A percentile compares a stretch with the other conserved stretches of the same genome.
Conservation (phyloP, 345 rosid genomes). For the Hibiscus syriacus region DNA sequence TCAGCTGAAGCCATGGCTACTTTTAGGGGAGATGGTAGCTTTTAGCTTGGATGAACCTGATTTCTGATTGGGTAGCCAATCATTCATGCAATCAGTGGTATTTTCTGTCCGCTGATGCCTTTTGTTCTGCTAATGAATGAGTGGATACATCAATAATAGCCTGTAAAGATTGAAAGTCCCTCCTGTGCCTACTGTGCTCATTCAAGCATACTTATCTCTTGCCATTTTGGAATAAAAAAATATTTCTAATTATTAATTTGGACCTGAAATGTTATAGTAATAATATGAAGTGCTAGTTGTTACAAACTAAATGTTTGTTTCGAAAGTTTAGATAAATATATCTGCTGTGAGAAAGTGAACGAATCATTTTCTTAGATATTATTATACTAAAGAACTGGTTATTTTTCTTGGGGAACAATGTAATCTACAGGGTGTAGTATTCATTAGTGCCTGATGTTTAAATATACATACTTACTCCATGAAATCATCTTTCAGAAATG, state of each 20-base stretch:
- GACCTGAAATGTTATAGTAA: not conserved
- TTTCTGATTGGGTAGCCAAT: not conserved
- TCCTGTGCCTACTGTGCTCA: not conserved
- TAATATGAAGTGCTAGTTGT: not conserved
- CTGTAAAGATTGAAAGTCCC: not conserved
- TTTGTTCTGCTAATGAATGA: not conserved
- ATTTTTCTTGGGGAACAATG: not conserved
- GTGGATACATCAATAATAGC: not conserved
- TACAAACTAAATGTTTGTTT: not conserved
- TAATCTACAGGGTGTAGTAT: not conserved
- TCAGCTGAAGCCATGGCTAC: not conserved
- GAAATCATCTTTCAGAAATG: not conserved
- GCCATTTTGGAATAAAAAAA: not conserved
- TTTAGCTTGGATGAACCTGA: not conserved
- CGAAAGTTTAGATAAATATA: not conserved
- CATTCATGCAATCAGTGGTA: not conserved
- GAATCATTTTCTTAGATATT: not conserved
- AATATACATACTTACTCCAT: not conserved
- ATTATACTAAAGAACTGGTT: not conserved
- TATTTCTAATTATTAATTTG: not conserved
- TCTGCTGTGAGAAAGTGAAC: not conserved
- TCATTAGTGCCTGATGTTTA: not conserved
- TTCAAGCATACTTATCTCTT: not conserved
- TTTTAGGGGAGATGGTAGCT: not conserved
- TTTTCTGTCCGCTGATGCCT: not conserved